These are phyloP conservation scores for Chlorella sp. DNA, from an alignment of 139 green algal genomes.

Conservation along the genomic window DNA sequence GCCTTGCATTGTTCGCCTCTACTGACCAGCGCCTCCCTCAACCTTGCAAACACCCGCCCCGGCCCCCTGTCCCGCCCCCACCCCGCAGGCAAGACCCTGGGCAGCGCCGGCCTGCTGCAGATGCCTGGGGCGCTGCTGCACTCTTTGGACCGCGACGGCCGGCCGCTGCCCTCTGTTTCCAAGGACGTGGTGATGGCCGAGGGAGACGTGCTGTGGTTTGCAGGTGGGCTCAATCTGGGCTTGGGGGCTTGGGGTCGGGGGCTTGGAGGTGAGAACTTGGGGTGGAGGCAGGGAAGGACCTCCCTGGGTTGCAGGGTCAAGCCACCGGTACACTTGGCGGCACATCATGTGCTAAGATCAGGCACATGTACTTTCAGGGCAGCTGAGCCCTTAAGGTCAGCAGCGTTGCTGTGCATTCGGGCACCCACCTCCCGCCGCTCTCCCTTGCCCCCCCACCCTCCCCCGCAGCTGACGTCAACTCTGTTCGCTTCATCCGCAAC, in stretches of 20 bases:
- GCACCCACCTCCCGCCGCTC: too few species aligned
- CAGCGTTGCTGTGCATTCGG: too few species aligned
- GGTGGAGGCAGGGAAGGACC: too few species aligned
- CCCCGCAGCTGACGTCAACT: conserved; percentile 23
- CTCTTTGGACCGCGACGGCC: conserved; percentile 51
- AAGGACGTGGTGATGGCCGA: conserved; percentile 52
- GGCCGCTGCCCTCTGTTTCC: conserved; percentile 45
- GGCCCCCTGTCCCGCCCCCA: neutral
- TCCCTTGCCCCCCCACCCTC: neutral
- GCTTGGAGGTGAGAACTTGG: neutral
- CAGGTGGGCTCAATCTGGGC: conserved; percentile 57
- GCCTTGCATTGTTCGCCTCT: neutral
- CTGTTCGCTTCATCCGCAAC: conserved; percentile 64
- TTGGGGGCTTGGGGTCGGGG: neutral
- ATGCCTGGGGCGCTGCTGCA: conserved; percentile 64
- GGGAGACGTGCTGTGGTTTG: conserved; percentile 83
- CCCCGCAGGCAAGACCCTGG: conserved; percentile 55
- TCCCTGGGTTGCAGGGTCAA: too few species aligned
- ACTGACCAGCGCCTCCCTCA: neutral
- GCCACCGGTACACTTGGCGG: too few species aligned
- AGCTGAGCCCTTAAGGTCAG: too few species aligned
- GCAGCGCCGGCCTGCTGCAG: conserved; percentile 26
- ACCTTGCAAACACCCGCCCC: neutral
- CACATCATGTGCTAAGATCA: too few species aligned
- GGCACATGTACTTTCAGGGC: too few species aligned